Evolutionary conservation across 305 asterid species (phyloP).

Genomic region (Solanum aculeatissimum): DNA sequence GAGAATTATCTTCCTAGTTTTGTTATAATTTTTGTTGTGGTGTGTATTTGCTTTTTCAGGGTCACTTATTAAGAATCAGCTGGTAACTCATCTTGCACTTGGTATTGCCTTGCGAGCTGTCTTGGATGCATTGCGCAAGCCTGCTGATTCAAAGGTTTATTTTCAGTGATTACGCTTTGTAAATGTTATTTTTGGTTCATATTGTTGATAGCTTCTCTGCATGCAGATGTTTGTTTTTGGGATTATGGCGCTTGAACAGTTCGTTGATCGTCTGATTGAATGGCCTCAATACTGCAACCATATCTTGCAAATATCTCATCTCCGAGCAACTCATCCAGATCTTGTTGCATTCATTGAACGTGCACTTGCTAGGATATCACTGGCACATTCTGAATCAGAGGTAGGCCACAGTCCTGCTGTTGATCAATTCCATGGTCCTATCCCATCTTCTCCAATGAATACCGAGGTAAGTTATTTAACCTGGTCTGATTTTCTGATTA

Average conservation of each 20-base stretch:
- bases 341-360: constrained; percentile 63
- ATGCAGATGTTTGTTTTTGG: constrained; percentile 95
- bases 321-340: constrained; percentile 69
- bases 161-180: neutral
- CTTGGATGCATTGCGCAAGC: constrained; percentile 94
- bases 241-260: constrained; percentile 88
- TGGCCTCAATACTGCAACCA: constrained; percentile 99
- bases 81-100: constrained; percentile 83
- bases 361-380: constrained; percentile 62
- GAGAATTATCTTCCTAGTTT: neutral
- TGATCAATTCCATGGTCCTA: constrained; percentile 45
- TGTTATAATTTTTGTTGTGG: neutral
- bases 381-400: constrained; percentile 68
- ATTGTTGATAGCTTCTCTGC: constrained; percentile 9
- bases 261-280: constrained; percentile 87
- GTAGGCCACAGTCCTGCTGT: constrained; percentile 30
- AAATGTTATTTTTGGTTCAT: neutral
- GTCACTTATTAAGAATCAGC: constrained; percentile 85
- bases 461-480: constrained; percentile 38
- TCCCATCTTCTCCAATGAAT: constrained; percentile 33
- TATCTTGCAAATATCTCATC: constrained; percentile 90
- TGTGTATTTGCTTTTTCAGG: constrained; percentile 30
- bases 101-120: constrained; percentile 98
- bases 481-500: neutral
- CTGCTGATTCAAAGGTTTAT: constrained; percentile 83